Percentiles rank a stretch among this genome's conserved stretches.
phyloP scores from a whole-genome alignment of 2,329 filamentous ascomycete species.

The Penicillium concentricum region DNA sequence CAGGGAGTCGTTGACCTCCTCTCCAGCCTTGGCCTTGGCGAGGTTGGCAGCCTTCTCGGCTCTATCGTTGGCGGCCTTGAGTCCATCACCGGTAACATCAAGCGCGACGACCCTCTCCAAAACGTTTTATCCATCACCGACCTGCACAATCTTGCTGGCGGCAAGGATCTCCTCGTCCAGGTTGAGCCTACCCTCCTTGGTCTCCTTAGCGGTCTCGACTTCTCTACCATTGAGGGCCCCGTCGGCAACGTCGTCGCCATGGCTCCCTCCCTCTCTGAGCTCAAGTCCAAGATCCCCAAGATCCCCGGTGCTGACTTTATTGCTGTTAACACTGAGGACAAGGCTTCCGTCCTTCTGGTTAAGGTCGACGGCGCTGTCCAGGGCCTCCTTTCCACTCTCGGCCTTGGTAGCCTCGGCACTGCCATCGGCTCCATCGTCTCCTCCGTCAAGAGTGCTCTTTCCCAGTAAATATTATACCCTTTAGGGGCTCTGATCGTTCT shows the following conservation, averaged over 20 bases:
- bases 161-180: constrained; percentile 14
- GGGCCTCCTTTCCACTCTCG: constrained; percentile 17
- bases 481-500: constrained; percentile 20
- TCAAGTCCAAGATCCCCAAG: constrained; percentile 11
- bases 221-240: constrained; percentile 13
- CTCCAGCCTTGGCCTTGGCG: constrained; percentile 12
- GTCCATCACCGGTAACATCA: constrained; percentile 5
- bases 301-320: constrained; percentile 16
- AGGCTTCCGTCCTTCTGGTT: constrained; percentile 17
- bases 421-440: constrained; percentile 17
- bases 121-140: constrained; percentile 16
- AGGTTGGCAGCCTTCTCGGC: constrained; percentile 16
- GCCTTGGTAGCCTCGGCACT: constrained; percentile 13
- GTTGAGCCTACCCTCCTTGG: constrained; percentile 11
- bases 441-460: constrained; percentile 1
- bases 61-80: constrained; percentile 18
- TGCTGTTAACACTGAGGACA: constrained; percentile 14
- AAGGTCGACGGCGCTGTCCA: constrained; percentile 15
- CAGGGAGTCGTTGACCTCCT: constrained; percentile 15
- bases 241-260: constrained; percentile 18
- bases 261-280: constrained; percentile 10
- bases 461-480: constrained; percentile 16
- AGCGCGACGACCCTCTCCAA: constrained; percentile 9
- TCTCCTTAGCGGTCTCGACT: constrained; percentile 14
- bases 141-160: constrained; percentile 5